Evolutionary conservation across 805 yeast species (phyloP).

Genomic region (Ogataea corticis): DNA sequence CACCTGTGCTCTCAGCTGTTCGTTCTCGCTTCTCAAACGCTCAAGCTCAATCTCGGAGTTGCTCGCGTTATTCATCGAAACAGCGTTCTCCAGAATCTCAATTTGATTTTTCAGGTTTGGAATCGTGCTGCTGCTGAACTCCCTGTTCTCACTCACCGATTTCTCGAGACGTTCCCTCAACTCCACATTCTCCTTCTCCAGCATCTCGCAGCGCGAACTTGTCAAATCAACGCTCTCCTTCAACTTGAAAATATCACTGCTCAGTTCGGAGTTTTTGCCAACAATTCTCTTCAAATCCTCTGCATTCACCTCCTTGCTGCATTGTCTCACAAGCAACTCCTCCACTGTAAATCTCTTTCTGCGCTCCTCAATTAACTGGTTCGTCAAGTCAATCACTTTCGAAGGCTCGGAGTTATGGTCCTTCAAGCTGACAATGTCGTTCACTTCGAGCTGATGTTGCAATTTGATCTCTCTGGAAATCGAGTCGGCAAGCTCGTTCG

Average conservation of each 20-base stretch:
- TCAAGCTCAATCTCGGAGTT: slow-evolving; percentile 29
- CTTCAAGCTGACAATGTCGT: slow-evolving; percentile 21
- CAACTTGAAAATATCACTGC: slow-evolving; percentile 45
- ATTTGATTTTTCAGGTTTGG: slow-evolving; percentile 48
- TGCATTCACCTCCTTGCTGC: slow-evolving; percentile 43
- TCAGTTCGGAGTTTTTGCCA: slow-evolving; percentile 55
- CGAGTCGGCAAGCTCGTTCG: slow-evolving; percentile 71
- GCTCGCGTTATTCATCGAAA: slow-evolving; percentile 8
- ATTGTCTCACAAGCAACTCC: slow-evolving; percentile 56
- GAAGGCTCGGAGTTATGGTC: slow-evolving; percentile 40
- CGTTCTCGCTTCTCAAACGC: slow-evolving; percentile 32
- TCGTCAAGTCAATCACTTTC: slow-evolving; percentile 53
- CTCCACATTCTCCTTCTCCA: slow-evolving; percentile 36
- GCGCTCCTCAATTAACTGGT: slow-evolving; percentile 63
- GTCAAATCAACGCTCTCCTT: slow-evolving; percentile 49
- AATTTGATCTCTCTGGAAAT: slow-evolving; percentile 67
- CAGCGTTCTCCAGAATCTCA: slow-evolving; percentile 32
- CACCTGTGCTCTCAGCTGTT: slow-evolving; percentile 36
- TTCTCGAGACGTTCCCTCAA: slow-evolving; percentile 42
- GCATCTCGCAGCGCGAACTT: slow-evolving; percentile 45
- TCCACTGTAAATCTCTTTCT: slow-evolving; percentile 67
- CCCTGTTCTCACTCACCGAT: slow-evolving; percentile 41
- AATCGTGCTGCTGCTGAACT: slow-evolving; percentile 42
- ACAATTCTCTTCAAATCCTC: slow-evolving; percentile 55
- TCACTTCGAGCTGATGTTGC: slow-evolving; percentile 42